Evolutionary conservation across 345 rosid genomes (phyloP).

Genomic region (Eutrema japonicum): DNA sequence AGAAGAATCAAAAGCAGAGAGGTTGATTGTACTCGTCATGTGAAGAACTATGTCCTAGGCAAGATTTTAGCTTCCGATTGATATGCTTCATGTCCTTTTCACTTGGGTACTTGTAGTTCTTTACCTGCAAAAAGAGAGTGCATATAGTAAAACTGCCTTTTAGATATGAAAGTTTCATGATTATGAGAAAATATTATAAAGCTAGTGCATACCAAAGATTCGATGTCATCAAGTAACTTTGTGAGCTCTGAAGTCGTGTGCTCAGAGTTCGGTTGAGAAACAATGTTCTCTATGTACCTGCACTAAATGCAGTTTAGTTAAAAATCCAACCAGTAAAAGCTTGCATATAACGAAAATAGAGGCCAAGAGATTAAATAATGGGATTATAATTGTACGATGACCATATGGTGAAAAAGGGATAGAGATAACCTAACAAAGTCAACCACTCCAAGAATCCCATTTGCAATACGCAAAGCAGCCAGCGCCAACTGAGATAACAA

Average conservation of each 20-base stretch:
- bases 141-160: constrained; percentile 16
- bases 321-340: constrained; percentile 7
- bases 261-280: constrained; percentile 60
- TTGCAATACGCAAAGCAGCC: constrained; percentile 75
- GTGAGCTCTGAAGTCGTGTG: constrained; percentile 58
- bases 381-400: constrained; percentile 7
- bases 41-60: constrained; percentile 85
- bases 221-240: constrained; percentile 58
- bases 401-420: constrained; percentile 13
- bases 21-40: constrained; percentile 68
- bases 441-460: constrained; percentile 57
- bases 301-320: constrained; percentile 19
- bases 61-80: constrained; percentile 85
- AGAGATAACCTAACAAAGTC: constrained; percentile 75
- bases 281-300: constrained; percentile 68
- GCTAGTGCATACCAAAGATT: constrained; percentile 57
- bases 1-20: constrained; percentile 9
- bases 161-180: neutral
- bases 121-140: constrained; percentile 49
- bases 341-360: neutral
- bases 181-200: constrained; percentile 8
- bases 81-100: constrained; percentile 98
- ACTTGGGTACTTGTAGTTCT: constrained; percentile 70
- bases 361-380: constrained; percentile 1
- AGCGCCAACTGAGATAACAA: constrained; percentile 66